phyloP scores from a whole-genome alignment of 2,329 filamentous ascomycete species.

The Fusarium sp. region DNA sequence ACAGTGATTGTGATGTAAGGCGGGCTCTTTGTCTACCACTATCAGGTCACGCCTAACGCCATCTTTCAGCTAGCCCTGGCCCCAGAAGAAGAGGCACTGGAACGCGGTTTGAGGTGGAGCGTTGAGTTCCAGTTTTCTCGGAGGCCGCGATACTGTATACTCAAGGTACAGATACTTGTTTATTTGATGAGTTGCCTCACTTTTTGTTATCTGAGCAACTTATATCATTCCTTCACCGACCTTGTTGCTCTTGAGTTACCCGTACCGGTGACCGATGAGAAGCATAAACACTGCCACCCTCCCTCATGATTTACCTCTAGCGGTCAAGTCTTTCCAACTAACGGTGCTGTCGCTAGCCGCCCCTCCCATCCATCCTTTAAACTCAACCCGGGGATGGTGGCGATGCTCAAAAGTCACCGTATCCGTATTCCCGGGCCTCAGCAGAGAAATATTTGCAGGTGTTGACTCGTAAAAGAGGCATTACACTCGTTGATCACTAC shows the following conservation, averaged over 20 bases:
- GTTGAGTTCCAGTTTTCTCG: conserved; percentile 30
- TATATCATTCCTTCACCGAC: too few species aligned
- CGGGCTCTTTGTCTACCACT: not conserved
- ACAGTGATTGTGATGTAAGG: conserved; percentile 32
- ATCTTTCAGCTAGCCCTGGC: conserved; percentile 33
- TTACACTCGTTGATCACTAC: not conserved
- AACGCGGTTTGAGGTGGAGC: conserved; percentile 40
- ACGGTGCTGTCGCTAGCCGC: conserved; percentile 23
- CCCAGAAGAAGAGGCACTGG: conserved; percentile 27
- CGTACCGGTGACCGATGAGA: not conserved
- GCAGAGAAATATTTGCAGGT: not conserved
- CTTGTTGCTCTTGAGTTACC: not conserved
- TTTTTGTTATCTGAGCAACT: not conserved
- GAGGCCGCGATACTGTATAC: conserved; percentile 22
- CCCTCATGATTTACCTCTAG: conserved; percentile 10
- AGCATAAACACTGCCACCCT: not conserved
- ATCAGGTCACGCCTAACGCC: conserved; percentile 30
- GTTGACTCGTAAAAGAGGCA: not conserved
- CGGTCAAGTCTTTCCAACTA: conserved; percentile 20
- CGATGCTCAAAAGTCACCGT: conserved; percentile 11
- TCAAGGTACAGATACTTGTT: not conserved
- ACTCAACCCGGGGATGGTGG: conserved; percentile 5
- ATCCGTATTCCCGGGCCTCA: conserved; percentile 12
- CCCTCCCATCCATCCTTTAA: conserved; percentile 11
- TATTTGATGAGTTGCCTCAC: not conserved